Base-by-base conservation (phyloP, 2,329 filamentous ascomycete genomes). In the Colletotrichum sp. region DNA sequence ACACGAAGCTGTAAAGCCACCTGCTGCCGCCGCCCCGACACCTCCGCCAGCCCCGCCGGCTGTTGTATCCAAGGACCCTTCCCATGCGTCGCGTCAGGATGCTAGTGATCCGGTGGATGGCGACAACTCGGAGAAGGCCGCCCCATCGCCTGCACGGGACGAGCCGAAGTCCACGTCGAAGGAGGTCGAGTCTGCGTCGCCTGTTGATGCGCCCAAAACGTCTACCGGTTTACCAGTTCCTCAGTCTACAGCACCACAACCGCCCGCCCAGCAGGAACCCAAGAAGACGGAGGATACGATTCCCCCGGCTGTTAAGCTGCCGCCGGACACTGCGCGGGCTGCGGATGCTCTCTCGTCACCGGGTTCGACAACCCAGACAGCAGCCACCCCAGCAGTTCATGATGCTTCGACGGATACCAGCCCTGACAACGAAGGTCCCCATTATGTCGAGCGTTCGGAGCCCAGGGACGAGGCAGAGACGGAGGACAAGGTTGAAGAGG, bases 341-440 rank as follows among this genome's bases (percentile, higher is more conserved):
- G 80, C 84, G 4, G 90, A 92, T 78, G 83, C 85, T 4, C 79
- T 88, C 8, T 92, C 89, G 4, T 92, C 90, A 3, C 89, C 91
- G 18, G 87, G 86, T 4, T 96, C 95, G 8, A 96, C 94, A 36
- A 90, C 93, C 3, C 93, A 93, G 79, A 96, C 94, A 59, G 92
- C 92, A 71, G 92, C 93, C 26, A 97, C 95, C 1, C 94, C 95
- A 3, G 90, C 90, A 44, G 89, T 93, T 52, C 90, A 93, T 76
- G 91, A 93, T 77, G 90, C 89, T 8, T 96, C 94, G 2, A 92
- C 94, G 1, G 93, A 94, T 79, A 96, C 94, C 3, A 96, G 94
- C 79, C 93, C 94, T 2, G 94, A 94, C 71, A 91, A 93, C 71
- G 93, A 95, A 65, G 89, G 88, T 21, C 87, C 90, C 64, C 89